Base-by-base conservation (phyloP, 768 basidiomycete genomes). In the Mycena floridula region DNA sequence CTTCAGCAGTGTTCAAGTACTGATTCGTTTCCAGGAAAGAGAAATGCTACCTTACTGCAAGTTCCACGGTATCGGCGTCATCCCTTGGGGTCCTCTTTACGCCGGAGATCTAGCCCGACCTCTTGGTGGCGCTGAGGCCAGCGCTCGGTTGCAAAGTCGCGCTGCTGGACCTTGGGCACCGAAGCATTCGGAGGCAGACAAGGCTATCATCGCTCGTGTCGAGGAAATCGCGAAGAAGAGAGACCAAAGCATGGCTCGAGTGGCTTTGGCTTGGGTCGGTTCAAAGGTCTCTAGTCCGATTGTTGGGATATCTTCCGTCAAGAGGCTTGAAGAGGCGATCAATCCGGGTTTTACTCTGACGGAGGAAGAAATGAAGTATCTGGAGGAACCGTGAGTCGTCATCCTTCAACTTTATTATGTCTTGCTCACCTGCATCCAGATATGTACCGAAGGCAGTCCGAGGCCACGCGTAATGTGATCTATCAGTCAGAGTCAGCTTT, bases 301-400 rank as follows among this genome's bases (percentile, higher is more conserved):
- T 44, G 57, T 70, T 23, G 69, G 69, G 5, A 51, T 57, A 1
- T 61, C 61, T 5, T 62, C 54, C 21, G 43, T 57, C 12, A 54
- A 64, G 26, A 59, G 65, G 39, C 54, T 71, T 18, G 53, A 64
- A 26, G 49, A 73, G 38, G 43, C 74, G 23, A 32, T 32, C 28
- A 16, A 9, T 32, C 28, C 11, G 28, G 28, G 16, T 32, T 9
- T 32, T 9, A 58, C 60, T 43, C 62, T 77, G 42, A 65, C 66
- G 0, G 57, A 61, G 1, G 73, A 75, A 15, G 75, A 77, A 54
- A 51, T 68, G 39, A 61, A 70, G 54, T 61, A 59, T 40, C 67
- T 77, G 30, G 63, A 65, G 32, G 64, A 71, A 50, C 64, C 65
- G 22, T 77, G 76, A 30, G 37, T 39, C 20, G 11, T 20, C 9